Percentiles rank a stretch among this genome's conserved stretches.
Evolutionary conservation across 345 rosid species (phyloP).

Genomic region (Bruguiera sexangula): DNA sequence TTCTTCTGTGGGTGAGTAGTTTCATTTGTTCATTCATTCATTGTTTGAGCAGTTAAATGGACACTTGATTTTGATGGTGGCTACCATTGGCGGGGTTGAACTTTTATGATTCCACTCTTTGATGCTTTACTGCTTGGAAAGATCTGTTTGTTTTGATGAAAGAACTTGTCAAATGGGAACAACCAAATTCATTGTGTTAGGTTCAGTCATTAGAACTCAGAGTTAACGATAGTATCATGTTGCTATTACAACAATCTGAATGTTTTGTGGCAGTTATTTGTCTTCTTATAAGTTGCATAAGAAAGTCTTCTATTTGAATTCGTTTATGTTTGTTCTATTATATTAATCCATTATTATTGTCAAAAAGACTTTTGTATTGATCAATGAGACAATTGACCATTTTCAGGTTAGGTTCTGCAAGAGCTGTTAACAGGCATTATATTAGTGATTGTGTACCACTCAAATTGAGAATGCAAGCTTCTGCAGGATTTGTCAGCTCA

Average conservation of each 20-base stretch:
- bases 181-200: too few relatives aligned
- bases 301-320: too few relatives aligned
- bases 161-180: too few relatives aligned
- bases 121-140: not conserved
- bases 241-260: too few relatives aligned
- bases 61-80: not conserved
- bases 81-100: not conserved
- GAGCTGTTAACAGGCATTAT: slow-evolving; percentile 95
- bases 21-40: not conserved
- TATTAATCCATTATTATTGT: too few relatives aligned
- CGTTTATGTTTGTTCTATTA: too few relatives aligned
- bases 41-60: not conserved
- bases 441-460: slow-evolving; percentile 94
- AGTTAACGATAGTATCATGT: too few relatives aligned
- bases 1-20: slow-evolving; percentile 86
- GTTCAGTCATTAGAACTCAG: too few relatives aligned
- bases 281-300: too few relatives aligned
- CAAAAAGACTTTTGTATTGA: not conserved
- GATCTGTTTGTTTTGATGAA: too few relatives aligned
- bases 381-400: not conserved
- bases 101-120: not conserved
- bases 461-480: slow-evolving; percentile 88
- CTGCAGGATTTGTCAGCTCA: slow-evolving; percentile 97
- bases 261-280: too few relatives aligned
- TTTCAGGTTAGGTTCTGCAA: slow-evolving; percentile 87